Conservation (phyloP, 306 rosid genomes). For the Lupinus albus region DNA sequence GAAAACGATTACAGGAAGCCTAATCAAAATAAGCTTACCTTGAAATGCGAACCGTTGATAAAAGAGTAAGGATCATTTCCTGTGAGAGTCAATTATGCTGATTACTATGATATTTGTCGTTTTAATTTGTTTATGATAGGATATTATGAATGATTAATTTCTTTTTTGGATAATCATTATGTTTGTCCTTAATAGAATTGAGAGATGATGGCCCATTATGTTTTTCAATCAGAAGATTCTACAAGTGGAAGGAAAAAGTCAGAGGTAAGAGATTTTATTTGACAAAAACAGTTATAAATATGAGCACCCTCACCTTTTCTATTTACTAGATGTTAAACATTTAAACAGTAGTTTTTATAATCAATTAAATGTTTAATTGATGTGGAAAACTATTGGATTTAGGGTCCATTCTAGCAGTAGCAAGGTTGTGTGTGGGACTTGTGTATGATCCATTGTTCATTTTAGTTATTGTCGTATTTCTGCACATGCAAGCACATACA, state of each 20-base stretch:
- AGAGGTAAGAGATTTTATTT: background rate
- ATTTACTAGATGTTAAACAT: too few species aligned
- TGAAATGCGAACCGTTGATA: conserved; percentile 50
- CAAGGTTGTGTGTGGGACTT: background rate
- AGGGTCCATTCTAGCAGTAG: background rate
- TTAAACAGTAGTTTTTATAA: background rate
- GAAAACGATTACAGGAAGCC: conserved; percentile 13
- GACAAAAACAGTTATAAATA: too few species aligned
- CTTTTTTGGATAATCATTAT: conserved; percentile 30
- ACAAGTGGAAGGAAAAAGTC: conserved; percentile 13
- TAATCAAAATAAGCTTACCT: conserved; percentile 42
- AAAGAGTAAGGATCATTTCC: conserved; percentile 32
- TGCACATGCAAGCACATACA: background rate
- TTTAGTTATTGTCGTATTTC: background rate
- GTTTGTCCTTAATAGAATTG: conserved; percentile 21
- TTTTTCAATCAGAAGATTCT: conserved; percentile 34
- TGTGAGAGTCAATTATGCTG: conserved; percentile 43
- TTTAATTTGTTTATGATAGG: conserved; percentile 11
- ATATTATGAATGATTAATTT: conserved; percentile 35
- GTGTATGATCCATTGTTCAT: background rate
- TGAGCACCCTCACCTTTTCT: too few species aligned
- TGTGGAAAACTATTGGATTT: background rate
- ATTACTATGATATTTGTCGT: conserved; percentile 18
- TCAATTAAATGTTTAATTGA: background rate
- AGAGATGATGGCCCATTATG: conserved; percentile 27